phyloP scores from a whole-genome alignment of 2,329 filamentous ascomycete genomes.

The Saccharata proteae region DNA sequence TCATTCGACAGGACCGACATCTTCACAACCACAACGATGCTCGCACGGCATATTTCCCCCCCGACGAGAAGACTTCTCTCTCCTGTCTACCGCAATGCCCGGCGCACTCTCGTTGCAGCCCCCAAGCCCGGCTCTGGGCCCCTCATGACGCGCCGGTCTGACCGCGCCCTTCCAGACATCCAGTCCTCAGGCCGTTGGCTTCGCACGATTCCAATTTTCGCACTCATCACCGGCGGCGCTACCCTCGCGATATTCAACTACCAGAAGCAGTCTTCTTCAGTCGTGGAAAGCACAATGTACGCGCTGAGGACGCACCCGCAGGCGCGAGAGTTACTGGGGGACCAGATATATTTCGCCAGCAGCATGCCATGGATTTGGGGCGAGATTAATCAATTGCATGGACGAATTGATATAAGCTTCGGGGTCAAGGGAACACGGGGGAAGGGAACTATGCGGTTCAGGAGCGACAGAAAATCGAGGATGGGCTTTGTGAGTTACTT shows the following conservation, averaged over 20 bases:
- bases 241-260: conserved; percentile 96
- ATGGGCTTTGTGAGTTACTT: conserved; percentile 42
- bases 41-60: not conserved
- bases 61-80: not conserved
- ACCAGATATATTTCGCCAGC: conserved; percentile 44
- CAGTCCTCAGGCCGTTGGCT: conserved; percentile 2
- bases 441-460: conserved; percentile 67
- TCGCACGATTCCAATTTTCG: conserved; percentile 66
- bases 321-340: conserved; percentile 69
- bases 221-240: conserved; percentile 55
- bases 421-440: conserved; percentile 68
- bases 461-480: conserved; percentile 56
- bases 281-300: conserved; percentile 76
- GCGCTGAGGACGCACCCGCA: conserved; percentile 67
- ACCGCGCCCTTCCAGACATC: conserved; percentile 9
- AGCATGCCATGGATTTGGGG: conserved; percentile 38
- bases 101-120: conserved; percentile 10
- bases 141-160: conserved; percentile 9
- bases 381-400: conserved; percentile 88
- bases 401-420: conserved; percentile 77
- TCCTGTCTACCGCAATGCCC: not conserved
- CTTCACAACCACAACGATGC: not conserved
- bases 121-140: conserved; percentile 8
- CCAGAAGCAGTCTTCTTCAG: conserved; percentile 82
- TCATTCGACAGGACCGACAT: not conserved